Base-by-base conservation (phyloP, 139 green algal species). In the Nannochloris sp. region DNA sequence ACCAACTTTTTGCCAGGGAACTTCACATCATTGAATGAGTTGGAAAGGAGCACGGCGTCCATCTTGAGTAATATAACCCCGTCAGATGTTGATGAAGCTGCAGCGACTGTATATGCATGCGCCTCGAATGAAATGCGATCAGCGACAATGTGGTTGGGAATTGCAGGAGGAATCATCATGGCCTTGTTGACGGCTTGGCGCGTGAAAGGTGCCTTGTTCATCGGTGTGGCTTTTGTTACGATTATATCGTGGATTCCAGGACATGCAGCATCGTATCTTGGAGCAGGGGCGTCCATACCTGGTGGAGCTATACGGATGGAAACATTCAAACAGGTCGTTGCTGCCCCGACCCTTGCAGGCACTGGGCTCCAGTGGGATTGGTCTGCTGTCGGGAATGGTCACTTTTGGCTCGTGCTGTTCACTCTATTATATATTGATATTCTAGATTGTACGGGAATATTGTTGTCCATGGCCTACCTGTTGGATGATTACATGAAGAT, bases 361-460 rank as follows among this genome's bases (percentile, higher is more conserved):
- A 83, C 74, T 0, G 60, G 64, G 6, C 10, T 76, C 5, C 58
- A 46, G 20, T 75, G 78, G 29, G 59, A 82, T 55, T 90, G 77
- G 67, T 53, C 36, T 3, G 79, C 56, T 26, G 33, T 66, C 9
- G 33, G 36, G n/a, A 40, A 56, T 20, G 70, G 61, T n/a, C 36
- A 71, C n/a, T 61, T 84, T 44, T 89, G 83, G 83, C 65, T 88
- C 0, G 85, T 82, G 12, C 68, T 91, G 3, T 63, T 92, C 53
- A 88, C 84, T 16, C 89, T 91, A 66, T 66, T 89, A 56, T 91
- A 91, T 84, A 75, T 89, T 12, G 85, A 93, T 71, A 82, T 93
- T 67, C 68, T 91, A 43, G 86, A 91, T 68, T 70, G 67, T 45
- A 88, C 84, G 2, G 84, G 82, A 50, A 89, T 81, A 5, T 78